Conservation (phyloP, 2,329 filamentous ascomycete genomes). For the Harringtonia aguacate region DNA sequence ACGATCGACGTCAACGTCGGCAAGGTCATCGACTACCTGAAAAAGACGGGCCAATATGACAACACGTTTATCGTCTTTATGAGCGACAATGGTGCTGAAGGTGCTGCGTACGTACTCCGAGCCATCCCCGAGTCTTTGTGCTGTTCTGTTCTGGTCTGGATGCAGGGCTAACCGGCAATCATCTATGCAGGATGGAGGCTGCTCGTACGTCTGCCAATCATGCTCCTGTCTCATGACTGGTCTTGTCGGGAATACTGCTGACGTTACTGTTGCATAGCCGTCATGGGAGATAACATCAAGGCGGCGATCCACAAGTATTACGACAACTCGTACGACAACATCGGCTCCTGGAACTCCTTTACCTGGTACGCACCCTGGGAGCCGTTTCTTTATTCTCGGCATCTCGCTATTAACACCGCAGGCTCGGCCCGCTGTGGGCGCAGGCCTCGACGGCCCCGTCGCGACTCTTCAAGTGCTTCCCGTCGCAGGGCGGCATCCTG, state of each 20-base stretch:
- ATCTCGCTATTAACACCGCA: too few relatives aligned
- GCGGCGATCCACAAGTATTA: constrained; percentile 36
- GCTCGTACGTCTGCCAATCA: too few relatives aligned
- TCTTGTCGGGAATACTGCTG: too few relatives aligned
- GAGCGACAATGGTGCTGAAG: constrained; percentile 40
- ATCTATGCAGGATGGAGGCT: too few relatives aligned
- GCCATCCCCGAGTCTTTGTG: too few relatives aligned
- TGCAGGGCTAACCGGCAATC: too few relatives aligned
- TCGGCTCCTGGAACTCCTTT: constrained; percentile 41
- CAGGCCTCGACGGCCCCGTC: constrained; percentile 19
- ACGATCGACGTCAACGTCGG: constrained; percentile 50
- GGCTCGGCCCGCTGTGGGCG: constrained; percentile 38
- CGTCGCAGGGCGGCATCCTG: constrained; percentile 37
- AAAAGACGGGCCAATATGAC: constrained; percentile 45
- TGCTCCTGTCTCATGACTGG: too few relatives aligned
- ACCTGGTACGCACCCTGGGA: constrained; percentile 52
- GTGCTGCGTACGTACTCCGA: constrained; percentile 14
- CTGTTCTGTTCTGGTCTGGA: too few relatives aligned
- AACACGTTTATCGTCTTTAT: constrained; percentile 56
- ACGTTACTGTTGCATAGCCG: too few relatives aligned
- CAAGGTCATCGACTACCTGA: constrained; percentile 44
- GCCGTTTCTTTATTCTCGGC: too few relatives aligned
- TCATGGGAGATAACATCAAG: constrained; percentile 11
- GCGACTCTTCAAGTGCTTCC: constrained; percentile 22
- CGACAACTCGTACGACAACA: constrained; percentile 43